These are phyloP conservation scores for Ascochyta pisi DNA, from an alignment of 2,329 filamentous ascomycete genomes.

Conservation along the genomic window DNA sequence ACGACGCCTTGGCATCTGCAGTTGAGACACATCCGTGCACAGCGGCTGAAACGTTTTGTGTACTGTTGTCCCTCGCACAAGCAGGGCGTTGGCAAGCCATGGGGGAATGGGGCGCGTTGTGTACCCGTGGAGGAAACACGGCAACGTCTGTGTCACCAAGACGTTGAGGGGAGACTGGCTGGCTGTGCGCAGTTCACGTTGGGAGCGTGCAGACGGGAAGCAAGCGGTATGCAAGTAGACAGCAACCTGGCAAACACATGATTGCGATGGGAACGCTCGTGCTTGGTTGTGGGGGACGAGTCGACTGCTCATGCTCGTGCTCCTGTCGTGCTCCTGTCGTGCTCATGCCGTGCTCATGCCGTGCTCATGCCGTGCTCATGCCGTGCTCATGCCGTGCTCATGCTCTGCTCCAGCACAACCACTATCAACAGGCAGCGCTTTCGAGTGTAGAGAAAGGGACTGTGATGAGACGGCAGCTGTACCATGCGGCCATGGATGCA, in stretches of 20 bases:
- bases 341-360: too few relatives aligned
- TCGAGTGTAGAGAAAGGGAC: neutral
- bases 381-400: too few relatives aligned
- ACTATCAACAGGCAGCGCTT: neutral
- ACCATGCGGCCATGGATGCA: neutral
- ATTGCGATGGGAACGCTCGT: constrained; percentile 14
- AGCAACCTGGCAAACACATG: constrained; percentile 21
- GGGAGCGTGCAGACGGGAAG: neutral
- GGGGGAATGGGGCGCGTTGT: neutral
- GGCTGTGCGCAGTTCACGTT: too few relatives aligned
- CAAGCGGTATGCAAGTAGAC: neutral
- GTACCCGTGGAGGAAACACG: neutral
- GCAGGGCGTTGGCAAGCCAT: too few relatives aligned
- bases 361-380: too few relatives aligned
- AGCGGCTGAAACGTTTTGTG: neutral
- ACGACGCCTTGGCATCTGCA: too few relatives aligned
- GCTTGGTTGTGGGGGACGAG: neutral
- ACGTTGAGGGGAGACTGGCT: too few relatives aligned
- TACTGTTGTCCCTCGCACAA: neutral
- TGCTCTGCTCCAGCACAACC: too few relatives aligned
- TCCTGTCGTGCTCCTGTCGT: too few relatives aligned
- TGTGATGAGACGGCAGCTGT: neutral
- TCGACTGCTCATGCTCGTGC: too few relatives aligned
- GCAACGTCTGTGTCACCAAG: constrained; percentile 1
- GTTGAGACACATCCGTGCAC: too few relatives aligned